These are phyloP conservation scores for Gnomoniopsis sp. DNA, from an alignment of 2,329 filamentous ascomycete species.

Conservation along the genomic window DNA sequence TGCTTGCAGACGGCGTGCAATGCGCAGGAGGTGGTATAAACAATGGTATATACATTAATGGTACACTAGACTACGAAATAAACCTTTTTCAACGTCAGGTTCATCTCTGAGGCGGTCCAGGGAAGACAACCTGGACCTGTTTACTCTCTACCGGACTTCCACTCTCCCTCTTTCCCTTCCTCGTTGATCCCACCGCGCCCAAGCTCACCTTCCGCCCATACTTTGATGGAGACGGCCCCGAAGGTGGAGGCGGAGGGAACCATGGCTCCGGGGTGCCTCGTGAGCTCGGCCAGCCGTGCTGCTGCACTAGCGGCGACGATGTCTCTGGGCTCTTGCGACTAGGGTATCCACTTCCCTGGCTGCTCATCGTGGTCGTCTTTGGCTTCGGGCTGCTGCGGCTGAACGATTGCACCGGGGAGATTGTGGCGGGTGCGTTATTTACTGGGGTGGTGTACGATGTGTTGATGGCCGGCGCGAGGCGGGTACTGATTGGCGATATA, in stretches of 20 bases:
- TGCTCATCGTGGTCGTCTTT: slow-evolving; percentile 14
- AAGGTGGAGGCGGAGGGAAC: slow-evolving; percentile 17
- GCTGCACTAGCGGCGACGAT: slow-evolving; percentile 8
- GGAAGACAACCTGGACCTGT: slow-evolving; percentile 37
- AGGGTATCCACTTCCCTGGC: slow-evolving; percentile 16
- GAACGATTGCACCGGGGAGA: neutral
- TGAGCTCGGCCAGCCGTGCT: slow-evolving; percentile 15
- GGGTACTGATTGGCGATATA: neutral
- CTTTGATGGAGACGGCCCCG: slow-evolving; percentile 14
- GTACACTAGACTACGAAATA: neutral
- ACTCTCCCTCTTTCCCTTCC: slow-evolving; percentile 18
- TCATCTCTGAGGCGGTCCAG: slow-evolving; percentile 31
- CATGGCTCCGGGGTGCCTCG: slow-evolving; percentile 1
- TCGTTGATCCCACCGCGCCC: neutral
- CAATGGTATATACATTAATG: neutral
- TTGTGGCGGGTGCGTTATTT: neutral
- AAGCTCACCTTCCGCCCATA: slow-evolving; percentile 2
- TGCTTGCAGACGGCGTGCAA: no score
- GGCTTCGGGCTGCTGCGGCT: neutral
- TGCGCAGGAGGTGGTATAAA: neutral
- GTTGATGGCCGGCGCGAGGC: neutral
- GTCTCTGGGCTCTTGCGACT: neutral
- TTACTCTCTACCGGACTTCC: slow-evolving; percentile 33
- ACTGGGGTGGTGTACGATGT: neutral
- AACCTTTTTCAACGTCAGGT: no score